Evolutionary conservation across 2,329 filamentous ascomycete species (phyloP), one percentile per base, ranked within the genome.

Genomic region (Hypoxylon sp.): DNA sequence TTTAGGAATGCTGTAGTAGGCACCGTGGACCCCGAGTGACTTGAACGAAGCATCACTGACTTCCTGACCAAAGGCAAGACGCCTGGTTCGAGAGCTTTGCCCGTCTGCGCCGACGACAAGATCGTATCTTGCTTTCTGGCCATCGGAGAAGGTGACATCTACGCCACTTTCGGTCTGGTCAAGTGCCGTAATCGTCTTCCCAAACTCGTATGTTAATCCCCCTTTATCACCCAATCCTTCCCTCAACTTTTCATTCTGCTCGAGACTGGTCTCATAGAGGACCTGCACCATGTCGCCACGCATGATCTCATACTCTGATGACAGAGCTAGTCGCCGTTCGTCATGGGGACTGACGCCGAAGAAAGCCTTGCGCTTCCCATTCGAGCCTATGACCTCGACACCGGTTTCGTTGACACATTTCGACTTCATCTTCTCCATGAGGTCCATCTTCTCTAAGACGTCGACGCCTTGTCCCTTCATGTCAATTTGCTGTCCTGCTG

Each of bases 241-340:
- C 47, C 30, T 57, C 41, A 32, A 53, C 32, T 55, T 50, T 8
- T 58, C 63, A 4, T 52, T 58, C 11, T 60, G 59, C 5, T 65
- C 56, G 6, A 62, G 58, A n/a, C 67, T 69, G 12, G 56, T 63
- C 2, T 79, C 71, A 55, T 76, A 75, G 1, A 84, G 61, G 2
- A 82, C 68, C 4, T 63, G 63, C 4, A 75, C 73, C 17, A 84
- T 57, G 47, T 82, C 77, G 0, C 78, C 80, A 5, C 81, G 71
- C 72, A 85, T 78, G 26, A 84, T 78, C 65, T 85, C 81, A 48
- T 73, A 82, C 45, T 85, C 81, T 32, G 73, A 75, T 0, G 77
- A 79, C n/a, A 81, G 65, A 11, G 66, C 67, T 55, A 77, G 73
- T 20, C 52, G 60, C 0, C 72, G 70, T 29, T 73, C 64, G 2